Percentiles rank a stretch among this genome's conserved stretches.
phyloP scores from a whole-genome alignment of 352 stramenopile genomes.

The Phytophthora chlamydospora region DNA sequence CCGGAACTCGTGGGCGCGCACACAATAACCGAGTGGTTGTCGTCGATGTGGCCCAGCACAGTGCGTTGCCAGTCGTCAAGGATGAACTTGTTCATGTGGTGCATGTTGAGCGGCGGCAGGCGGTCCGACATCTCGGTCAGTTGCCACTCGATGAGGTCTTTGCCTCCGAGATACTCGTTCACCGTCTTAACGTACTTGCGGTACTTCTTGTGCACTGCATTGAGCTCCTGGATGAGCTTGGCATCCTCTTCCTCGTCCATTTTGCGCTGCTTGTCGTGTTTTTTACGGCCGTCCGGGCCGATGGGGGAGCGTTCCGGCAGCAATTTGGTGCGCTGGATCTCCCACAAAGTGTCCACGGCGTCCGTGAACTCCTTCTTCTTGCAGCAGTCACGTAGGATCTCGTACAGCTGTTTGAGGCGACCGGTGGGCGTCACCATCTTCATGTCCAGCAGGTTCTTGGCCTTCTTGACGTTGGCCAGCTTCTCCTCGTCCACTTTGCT shows the following conservation, averaged over 20 bases:
- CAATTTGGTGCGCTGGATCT: conserved; percentile 84
- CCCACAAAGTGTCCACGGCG: conserved; percentile 86
- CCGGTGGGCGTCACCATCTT: conserved; percentile 88
- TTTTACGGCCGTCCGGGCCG: conserved; percentile 57
- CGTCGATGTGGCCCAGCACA: conserved; percentile 95
- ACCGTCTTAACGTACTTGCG: conserved; percentile 86
- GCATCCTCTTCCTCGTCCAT: conserved; percentile 79
- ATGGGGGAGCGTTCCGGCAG: conserved; percentile 47
- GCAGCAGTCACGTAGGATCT: conserved; percentile 83
- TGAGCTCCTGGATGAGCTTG: conserved; percentile 67
- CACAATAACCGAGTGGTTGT: conserved; percentile 96
- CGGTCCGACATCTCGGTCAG: conserved; percentile 89
- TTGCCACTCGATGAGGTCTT: conserved; percentile 88
- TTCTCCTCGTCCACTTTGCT: conserved; percentile 90
- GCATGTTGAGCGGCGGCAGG: conserved; percentile 87
- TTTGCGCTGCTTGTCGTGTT: conserved; percentile 75
- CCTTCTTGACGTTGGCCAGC: conserved; percentile 86
- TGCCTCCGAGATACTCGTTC: conserved; percentile 67
- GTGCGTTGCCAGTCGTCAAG: conserved; percentile 98
- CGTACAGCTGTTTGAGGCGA: conserved; percentile 83
- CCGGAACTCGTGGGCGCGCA: conserved; percentile 97
- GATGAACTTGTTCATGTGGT: conserved; percentile 93
- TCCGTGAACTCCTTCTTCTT: conserved; percentile 89
- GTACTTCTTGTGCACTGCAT: conserved; percentile 88
- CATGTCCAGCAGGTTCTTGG: conserved; percentile 81